Conservation (phyloP, 345 rosid genomes). For the Garcia nutans region DNA sequence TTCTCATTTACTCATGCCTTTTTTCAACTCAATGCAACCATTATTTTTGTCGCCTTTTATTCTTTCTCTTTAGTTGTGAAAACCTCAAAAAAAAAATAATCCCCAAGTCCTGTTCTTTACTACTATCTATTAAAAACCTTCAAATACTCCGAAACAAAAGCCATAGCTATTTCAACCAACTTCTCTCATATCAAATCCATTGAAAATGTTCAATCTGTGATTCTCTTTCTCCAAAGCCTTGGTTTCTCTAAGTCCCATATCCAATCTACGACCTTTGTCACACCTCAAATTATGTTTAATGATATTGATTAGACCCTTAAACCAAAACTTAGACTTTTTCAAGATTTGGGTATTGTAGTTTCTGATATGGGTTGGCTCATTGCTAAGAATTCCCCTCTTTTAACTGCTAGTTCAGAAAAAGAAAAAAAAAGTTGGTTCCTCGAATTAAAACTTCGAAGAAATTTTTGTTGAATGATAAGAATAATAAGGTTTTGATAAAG, state of each 20-base stretch:
- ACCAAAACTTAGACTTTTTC: constrained; percentile 38
- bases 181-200: constrained; percentile 17
- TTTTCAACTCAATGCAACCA: too few species aligned
- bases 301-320: constrained; percentile 19
- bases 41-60: too few species aligned
- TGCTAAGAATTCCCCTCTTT: constrained; percentile 12
- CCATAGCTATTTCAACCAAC: too few species aligned
- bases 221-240: constrained; percentile 9
- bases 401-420: constrained; percentile 27
- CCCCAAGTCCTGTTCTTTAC: too few species aligned
- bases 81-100: too few species aligned
- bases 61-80: too few species aligned
- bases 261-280: neutral
- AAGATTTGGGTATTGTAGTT: constrained; percentile 31
- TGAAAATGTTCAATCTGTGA: constrained; percentile 23
- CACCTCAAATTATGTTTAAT: constrained; percentile 29
- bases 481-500: constrained; percentile 25
- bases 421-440: constrained; percentile 39
- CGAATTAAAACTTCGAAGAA: constrained; percentile 19
- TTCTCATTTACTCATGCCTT: too few species aligned
- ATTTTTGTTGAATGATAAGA: constrained; percentile 23
- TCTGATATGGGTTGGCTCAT: constrained; percentile 28
- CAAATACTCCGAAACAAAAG: too few species aligned
- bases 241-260: constrained; percentile 32
- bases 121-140: too few species aligned